phyloP scores from a whole-genome alignment of 371 early-diverging fungal species.

The Mortierella sp. region DNA sequence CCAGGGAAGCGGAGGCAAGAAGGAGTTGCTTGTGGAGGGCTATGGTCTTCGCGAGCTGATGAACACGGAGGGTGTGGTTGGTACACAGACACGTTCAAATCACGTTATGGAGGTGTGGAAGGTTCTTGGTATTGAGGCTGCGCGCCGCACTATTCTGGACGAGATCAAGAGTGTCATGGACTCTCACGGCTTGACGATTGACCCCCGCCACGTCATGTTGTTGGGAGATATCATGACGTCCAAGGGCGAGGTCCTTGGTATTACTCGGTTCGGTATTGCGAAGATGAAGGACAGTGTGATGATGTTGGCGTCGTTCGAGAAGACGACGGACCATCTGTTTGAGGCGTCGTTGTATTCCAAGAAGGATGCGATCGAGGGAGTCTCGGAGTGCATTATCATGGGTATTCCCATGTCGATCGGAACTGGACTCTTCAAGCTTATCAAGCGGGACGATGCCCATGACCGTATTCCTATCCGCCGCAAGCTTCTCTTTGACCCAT shows the following conservation, averaged over 20 bases:
- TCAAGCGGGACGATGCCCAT: conserved; percentile 73
- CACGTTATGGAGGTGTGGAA: conserved; percentile 95
- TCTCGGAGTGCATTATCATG: conserved; percentile 99
- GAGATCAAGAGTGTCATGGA: conserved; percentile 81
- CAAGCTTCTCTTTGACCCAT: conserved; percentile 74
- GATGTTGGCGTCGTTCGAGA: conserved; percentile 99
- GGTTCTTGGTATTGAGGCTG: conserved; percentile 99
- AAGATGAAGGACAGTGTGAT: conserved; percentile 99
- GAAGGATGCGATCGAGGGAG: conserved; percentile 95
- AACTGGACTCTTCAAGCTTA: conserved; percentile 95
- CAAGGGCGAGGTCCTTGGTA: conserved; percentile 97
- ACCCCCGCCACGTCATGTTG: conserved; percentile 98
- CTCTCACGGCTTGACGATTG: conserved; percentile 85
- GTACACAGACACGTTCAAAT: conserved; percentile 88
- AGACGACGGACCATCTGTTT: conserved; percentile 99
- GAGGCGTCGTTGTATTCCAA: conserved; percentile 97
- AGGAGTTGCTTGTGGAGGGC: conserved; percentile 94
- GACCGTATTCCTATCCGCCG: conserved; percentile 69
- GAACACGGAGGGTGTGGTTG: conserved; percentile 87
- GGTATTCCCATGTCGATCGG: conserved; percentile 98
- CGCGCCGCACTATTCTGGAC: conserved; percentile 82
- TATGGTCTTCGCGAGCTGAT: conserved; percentile 94
- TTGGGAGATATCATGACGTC: conserved; percentile 99
- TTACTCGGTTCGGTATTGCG: conserved; percentile 99
- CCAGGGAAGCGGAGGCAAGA: conserved; percentile 68